A percentile compares a stretch with the other conserved stretches of the same genome.
phyloP scores from a whole-genome alignment of 495 filamentous ascomycete genomes.

The Aspergillus wentii region DNA sequence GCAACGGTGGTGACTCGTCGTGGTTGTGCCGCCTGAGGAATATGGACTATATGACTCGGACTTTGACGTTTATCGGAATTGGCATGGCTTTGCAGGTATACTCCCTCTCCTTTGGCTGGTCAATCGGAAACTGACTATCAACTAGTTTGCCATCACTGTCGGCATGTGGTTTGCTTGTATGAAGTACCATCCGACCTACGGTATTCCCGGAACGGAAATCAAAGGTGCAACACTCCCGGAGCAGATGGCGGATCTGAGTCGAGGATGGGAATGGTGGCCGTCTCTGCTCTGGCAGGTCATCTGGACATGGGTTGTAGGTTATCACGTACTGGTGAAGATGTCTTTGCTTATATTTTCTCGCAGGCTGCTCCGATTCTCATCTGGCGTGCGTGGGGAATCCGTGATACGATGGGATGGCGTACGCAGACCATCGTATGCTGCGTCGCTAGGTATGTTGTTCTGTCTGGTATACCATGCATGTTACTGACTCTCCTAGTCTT shows the following conservation, averaged over 20 bases:
- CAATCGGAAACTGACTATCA: neutral
- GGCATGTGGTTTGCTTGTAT: slow-evolving; percentile 7
- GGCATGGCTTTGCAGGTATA: slow-evolving; percentile 9
- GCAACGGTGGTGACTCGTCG: neutral
- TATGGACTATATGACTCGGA: slow-evolving; percentile 7
- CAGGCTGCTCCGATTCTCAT: slow-evolving; percentile 9
- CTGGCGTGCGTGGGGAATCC: slow-evolving; percentile 4
- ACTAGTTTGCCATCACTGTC: slow-evolving; percentile 6
- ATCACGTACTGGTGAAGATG: too few species aligned
- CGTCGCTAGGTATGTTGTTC: slow-evolving; percentile 2
- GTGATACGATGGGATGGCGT: slow-evolving; percentile 10
- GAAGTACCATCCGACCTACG: slow-evolving; percentile 9
- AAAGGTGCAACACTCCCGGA: slow-evolving; percentile 1
- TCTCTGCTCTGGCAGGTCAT: slow-evolving; percentile 7
- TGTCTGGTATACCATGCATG: too few species aligned
- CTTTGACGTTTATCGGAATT: slow-evolving; percentile 3
- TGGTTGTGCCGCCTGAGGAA: slow-evolving; percentile 2
- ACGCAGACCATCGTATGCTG: slow-evolving; percentile 9
- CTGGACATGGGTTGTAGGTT: slow-evolving; percentile 11
- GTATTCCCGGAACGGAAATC: slow-evolving; percentile 7
- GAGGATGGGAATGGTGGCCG: slow-evolving; percentile 12
- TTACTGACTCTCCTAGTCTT: slow-evolving; percentile 4
- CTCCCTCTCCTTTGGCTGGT: neutral
- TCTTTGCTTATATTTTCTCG: neutral
- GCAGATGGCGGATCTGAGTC: slow-evolving; percentile 1